Evolutionary conservation across 306 rosid species (phyloP), one percentile per base, ranked within the genome.

Genomic region (Vigna trinervia): DNA sequence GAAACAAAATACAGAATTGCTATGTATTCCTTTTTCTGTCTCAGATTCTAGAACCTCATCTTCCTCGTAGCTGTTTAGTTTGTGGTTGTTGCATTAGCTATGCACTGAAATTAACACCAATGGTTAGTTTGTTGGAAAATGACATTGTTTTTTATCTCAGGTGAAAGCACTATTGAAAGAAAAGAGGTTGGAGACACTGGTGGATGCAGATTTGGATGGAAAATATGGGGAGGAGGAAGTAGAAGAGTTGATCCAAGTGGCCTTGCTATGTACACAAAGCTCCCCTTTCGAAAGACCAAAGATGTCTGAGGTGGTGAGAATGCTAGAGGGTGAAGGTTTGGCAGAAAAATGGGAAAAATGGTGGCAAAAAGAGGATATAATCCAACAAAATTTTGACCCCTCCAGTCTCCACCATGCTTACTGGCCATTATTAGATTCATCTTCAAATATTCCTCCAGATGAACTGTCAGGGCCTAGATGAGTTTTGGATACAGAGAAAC

Each of bases 321-420:
- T 94, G 97, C 93, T 94, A 32, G 97, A 94, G 84, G 98, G 97
- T 5, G 95, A 95, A 62, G 97, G 96, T 32, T 85, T 92, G 80
- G 90, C 96, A 0, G 94, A 90, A 78, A 90, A 94, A 85, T 88
- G 99, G 96, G 96, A 89, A 79, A 92, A 86, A 66, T 92, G 97
- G 71, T 65, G 51, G 97, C 91, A 95, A 76, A 92, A 89, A 82
- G 97, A 87, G 46, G 97, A 92, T 74, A 82, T 77, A 83, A 78
- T 87, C 84, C 86, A 84, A 34, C 91, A 87, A 75, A 93, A 87
- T 48, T 72, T 47, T 5, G 79, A 78, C 81, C 83, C 67, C 78
- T 83, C 72, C 0, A 11, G 34, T 77, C 88, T 87, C 75, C 84
- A 85, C 4, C 81, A 28, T 71, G 45, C 88, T 7, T 51, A 70